A percentile compares a stretch with the other conserved stretches of the same genome.
Conservation (phyloP, 2,329 filamentous ascomycete species). For the Pseudocercospora crystallina region DNA sequence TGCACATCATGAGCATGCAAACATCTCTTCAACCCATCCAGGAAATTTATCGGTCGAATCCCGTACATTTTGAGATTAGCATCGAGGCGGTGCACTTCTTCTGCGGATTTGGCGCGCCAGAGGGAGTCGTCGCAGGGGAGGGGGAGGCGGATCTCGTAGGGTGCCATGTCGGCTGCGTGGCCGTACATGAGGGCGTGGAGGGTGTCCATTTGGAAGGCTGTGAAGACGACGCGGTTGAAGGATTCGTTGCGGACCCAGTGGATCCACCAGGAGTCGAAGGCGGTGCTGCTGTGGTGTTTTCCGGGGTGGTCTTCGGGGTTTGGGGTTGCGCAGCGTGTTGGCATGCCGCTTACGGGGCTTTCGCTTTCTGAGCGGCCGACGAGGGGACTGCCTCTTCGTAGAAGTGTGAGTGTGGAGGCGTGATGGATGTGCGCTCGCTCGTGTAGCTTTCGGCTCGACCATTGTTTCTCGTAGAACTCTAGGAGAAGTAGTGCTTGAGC, state of each 20-base stretch:
- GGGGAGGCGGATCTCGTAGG: slow-evolving; percentile 83
- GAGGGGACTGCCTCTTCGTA: slow-evolving; percentile 85
- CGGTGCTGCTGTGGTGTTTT: background rate
- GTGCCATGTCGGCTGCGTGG: slow-evolving; percentile 82
- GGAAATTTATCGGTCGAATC: slow-evolving; percentile 78
- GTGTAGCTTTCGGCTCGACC: slow-evolving; percentile 83
- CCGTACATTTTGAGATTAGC: slow-evolving; percentile 75
- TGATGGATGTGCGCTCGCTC: slow-evolving; percentile 94
- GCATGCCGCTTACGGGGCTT: slow-evolving; percentile 66
- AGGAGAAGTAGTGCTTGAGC: slow-evolving; percentile 84
- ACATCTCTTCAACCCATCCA: slow-evolving; percentile 85
- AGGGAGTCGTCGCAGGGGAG: slow-evolving; percentile 86
- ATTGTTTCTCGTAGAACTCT: slow-evolving; percentile 95
- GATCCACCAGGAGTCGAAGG: slow-evolving; percentile 66
- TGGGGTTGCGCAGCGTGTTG: slow-evolving; percentile 18
- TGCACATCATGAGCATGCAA: slow-evolving; percentile 77
- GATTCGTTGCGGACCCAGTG: slow-evolving; percentile 92
- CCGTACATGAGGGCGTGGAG: slow-evolving; percentile 96
- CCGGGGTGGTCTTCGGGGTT: background rate
- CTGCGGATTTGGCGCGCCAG: slow-evolving; percentile 83
- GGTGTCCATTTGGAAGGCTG: slow-evolving; percentile 88
- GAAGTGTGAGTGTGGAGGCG: slow-evolving; percentile 86
- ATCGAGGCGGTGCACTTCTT: slow-evolving; percentile 80
- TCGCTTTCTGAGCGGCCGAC: slow-evolving; percentile 82
- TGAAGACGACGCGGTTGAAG: slow-evolving; percentile 82